Conservation (phyloP, 2,329 filamentous ascomycete species). For the Diaporthe sp. region DNA sequence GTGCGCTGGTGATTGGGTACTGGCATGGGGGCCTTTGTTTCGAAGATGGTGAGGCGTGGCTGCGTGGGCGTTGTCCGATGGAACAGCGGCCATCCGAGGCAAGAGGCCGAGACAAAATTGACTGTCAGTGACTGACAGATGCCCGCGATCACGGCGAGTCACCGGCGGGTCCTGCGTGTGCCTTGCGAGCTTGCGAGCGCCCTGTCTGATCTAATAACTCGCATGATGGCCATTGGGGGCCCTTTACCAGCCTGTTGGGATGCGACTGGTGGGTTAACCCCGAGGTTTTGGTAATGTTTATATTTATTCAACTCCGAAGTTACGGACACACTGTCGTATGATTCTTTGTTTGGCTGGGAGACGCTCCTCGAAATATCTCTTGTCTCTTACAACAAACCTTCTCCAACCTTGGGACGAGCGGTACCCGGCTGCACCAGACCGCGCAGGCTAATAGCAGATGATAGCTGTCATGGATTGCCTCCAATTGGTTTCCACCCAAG, state of each 20-base stretch:
- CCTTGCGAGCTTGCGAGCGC: neutral
- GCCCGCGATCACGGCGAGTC: neutral
- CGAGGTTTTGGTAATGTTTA: conserved; percentile 24
- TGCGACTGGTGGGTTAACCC: conserved; percentile 32
- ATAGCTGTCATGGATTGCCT: conserved; percentile 2
- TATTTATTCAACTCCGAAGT: neutral
- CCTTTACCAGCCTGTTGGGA: conserved; percentile 28
- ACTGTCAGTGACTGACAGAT: neutral
- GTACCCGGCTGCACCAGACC: conserved; percentile 10
- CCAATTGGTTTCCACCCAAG: conserved; percentile 18
- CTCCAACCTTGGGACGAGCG: conserved; percentile 3
- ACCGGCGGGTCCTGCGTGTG: neutral
- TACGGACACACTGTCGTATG: neutral
- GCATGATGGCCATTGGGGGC: conserved; percentile 5
- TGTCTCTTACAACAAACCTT: neutral
- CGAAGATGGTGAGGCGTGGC: conserved; percentile 32
- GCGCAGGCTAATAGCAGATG: neutral
- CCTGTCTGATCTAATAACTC: conserved; percentile 1
- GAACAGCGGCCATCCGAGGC: conserved; percentile 30
- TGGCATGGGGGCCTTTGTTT: conserved; percentile 28
- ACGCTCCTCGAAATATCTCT: neutral
- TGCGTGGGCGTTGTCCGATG: conserved; percentile 22
- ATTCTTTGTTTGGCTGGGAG: neutral
- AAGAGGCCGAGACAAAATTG: conserved; percentile 23
- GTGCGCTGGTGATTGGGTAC: conserved; percentile 26